These are phyloP conservation scores for Colletotrichum sp. DNA, from an alignment of 2,329 filamentous ascomycete species.

Conservation along the genomic window DNA sequence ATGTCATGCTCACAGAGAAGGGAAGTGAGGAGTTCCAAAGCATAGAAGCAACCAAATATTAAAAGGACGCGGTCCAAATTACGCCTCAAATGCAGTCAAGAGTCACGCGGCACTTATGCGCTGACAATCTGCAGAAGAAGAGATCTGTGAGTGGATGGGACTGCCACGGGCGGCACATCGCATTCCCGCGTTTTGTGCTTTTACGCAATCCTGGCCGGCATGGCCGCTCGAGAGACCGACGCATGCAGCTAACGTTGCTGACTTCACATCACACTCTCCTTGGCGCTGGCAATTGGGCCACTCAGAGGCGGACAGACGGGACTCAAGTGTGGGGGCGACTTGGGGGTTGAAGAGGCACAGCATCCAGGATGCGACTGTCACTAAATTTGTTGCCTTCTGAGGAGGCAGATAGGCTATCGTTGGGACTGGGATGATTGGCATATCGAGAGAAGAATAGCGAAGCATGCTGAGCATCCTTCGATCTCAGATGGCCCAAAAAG, in stretches of 20 bases:
- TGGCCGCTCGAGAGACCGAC: background rate
- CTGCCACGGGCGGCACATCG: background rate
- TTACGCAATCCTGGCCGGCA: background rate
- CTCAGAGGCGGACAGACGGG: background rate
- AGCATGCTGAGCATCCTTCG: background rate
- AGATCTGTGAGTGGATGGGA: background rate
- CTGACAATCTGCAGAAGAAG: background rate
- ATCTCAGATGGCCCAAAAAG: background rate
- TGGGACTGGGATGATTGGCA: background rate
- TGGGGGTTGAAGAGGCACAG: background rate
- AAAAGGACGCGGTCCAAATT: background rate
- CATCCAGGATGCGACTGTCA: background rate
- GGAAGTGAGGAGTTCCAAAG: background rate
- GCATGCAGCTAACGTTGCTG: background rate
- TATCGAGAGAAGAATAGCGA: background rate
- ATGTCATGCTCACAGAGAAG: background rate
- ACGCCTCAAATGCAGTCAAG: background rate
- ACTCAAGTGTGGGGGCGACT: background rate
- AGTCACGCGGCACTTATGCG: background rate
- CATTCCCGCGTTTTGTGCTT: background rate
- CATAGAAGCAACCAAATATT: background rate
- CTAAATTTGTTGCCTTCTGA: background rate
- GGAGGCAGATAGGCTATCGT: background rate
- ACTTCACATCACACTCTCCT: background rate
- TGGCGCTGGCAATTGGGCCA: background rate